These are phyloP conservation scores for Puya raimondii DNA, from an alignment of 176 grass and related monocot species.

Conservation along the genomic window DNA sequence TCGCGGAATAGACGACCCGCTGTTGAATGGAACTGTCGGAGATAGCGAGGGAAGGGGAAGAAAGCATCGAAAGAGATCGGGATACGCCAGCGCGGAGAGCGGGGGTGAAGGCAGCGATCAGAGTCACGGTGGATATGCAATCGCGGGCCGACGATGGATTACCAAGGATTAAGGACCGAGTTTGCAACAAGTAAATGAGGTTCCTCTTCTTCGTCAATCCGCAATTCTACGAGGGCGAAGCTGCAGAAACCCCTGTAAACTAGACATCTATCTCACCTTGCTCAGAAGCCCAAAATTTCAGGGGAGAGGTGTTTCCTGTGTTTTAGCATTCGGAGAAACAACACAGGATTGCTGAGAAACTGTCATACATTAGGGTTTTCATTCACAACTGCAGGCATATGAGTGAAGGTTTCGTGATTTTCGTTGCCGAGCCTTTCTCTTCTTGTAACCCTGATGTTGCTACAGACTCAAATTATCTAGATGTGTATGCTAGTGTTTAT, in stretches of 20 bases:
- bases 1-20: constrained; percentile 78
- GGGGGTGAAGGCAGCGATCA: constrained; percentile 64
- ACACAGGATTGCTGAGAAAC: too few relatives aligned
- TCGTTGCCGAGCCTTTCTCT: too few relatives aligned
- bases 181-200: not conserved
- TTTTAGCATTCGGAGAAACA: too few relatives aligned
- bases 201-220: not conserved
- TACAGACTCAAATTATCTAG: too few relatives aligned
- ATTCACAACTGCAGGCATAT: too few relatives aligned
- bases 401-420: too few relatives aligned
- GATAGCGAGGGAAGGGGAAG: constrained; percentile 40
- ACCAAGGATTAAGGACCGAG: constrained; percentile 28
- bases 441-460: too few relatives aligned
- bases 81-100: constrained; percentile 31
- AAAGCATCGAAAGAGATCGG: constrained; percentile 47
- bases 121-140: constrained; percentile 42
- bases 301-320: too few relatives aligned
- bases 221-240: not conserved
- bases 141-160: constrained; percentile 59
- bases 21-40: constrained; percentile 65
- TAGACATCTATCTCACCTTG: too few relatives aligned
- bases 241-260: not conserved
- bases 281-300: too few relatives aligned
- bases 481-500: too few relatives aligned
- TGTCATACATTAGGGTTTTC: too few relatives aligned